Base-by-base conservation (phyloP, 192 early-diverging fungal genomes). In the Podila epigama region DNA sequence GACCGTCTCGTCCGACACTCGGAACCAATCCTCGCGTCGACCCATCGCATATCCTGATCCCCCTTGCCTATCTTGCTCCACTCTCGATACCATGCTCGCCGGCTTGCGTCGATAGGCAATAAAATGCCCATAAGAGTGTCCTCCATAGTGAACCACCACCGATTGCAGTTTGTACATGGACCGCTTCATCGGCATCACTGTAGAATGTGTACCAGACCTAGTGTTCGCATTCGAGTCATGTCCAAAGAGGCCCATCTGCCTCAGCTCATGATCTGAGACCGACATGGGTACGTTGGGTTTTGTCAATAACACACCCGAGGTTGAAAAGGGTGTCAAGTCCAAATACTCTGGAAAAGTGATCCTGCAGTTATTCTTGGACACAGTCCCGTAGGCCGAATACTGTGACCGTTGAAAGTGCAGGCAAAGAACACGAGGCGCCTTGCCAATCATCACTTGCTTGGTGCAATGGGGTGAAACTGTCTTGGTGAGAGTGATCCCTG, bases 381-480 rank as follows among this genome's bases (percentile, higher is more conserved):
- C 79, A 20, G 89, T 87, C 27, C 94, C 93, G 25, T 87, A 89
- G 9, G 90, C 83, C 18, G 86, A 83, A 53, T 89, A 92, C 7
- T 91, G 85, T 4, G 92, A 94, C 5, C 96, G 92, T 58, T 92
- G 88, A 61, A 97, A 88, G 52, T 96, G 94, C 3, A 97, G 85
- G 58, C 91, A 93, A 22, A 97, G 86, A 36, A 91, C 87, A 25
- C 71, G 81, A 12, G 96, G 96, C 6, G 91, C 85, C 52, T 86
- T 86, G 39, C 92, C 96, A 79, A 97, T 81, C 71, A 91, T 89
- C 40, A 91, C 85, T 69, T 95, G 94, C 66, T 95, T 96, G 33
- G 84, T 89, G 52, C 84, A 85, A 28, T 82, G 68, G 29, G 83
- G 83, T 28, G 80, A 82, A 34, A 80, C 79, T 3, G 85, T 66